phyloP scores from a whole-genome alignment of 2,329 filamentous ascomycete species.

The Pochonia chlamydosporia region DNA sequence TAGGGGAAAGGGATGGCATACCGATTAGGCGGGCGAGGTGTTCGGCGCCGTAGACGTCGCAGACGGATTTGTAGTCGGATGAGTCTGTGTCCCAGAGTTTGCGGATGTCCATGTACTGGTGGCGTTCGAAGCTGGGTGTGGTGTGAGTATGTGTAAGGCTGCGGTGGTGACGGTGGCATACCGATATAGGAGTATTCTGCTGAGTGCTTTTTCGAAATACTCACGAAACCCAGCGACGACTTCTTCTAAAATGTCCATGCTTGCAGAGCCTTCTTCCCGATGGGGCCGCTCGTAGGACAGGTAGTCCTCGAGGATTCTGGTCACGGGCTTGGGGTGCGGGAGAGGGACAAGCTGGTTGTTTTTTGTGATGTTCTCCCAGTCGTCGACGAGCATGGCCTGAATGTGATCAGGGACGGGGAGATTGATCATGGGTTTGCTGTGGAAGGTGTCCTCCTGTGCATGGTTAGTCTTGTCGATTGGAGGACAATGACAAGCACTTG shows the following conservation, averaged over 20 bases:
- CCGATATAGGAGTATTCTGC: constrained; percentile 82
- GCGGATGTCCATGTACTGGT: constrained; percentile 75
- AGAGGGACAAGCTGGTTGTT: constrained; percentile 84
- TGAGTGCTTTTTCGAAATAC: constrained; percentile 89
- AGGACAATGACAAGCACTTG: neutral
- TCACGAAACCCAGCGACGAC: constrained; percentile 79
- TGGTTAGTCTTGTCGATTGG: neutral
- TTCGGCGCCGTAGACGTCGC: constrained; percentile 87
- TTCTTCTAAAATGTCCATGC: constrained; percentile 84
- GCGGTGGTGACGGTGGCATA: constrained; percentile 27
- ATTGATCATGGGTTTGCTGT: constrained; percentile 77
- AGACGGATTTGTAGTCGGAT: constrained; percentile 63
- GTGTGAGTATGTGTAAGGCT: neutral
- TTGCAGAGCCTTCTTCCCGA: constrained; percentile 59
- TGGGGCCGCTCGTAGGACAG: constrained; percentile 62
- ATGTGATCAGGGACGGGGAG: constrained; percentile 82
- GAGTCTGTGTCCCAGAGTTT: constrained; percentile 62
- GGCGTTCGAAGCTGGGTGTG: constrained; percentile 71
- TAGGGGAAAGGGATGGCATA: no score
- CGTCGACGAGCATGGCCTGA: constrained; percentile 89
- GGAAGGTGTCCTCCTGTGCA: constrained; percentile 78
- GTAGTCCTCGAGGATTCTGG: constrained; percentile 76
- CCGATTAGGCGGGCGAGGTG: constrained; percentile 85
- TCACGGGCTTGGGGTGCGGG: constrained; percentile 70
- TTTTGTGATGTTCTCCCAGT: constrained; percentile 98